Conservation (phyloP, 176 grass and related monocot genomes). For the Phoenix dactylifera region DNA sequence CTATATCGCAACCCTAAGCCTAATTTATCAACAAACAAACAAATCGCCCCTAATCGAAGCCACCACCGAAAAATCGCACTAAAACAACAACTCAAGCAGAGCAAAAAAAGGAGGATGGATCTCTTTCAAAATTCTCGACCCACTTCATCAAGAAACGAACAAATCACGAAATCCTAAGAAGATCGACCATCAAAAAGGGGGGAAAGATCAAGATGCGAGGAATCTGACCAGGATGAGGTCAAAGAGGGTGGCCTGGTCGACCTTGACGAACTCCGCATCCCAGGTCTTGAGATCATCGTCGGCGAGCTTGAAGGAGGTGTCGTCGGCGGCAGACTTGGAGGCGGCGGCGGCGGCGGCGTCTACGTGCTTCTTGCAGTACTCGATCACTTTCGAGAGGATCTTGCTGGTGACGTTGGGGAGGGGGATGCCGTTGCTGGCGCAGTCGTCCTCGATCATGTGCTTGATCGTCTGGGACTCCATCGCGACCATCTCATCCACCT, state of each 20-base stretch:
- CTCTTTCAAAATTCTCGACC: too few relatives aligned
- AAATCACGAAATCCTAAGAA: too few relatives aligned
- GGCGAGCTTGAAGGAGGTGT: slow-evolving; percentile 2
- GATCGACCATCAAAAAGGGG: not conserved
- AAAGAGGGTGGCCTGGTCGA: slow-evolving; percentile 51
- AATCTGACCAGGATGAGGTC: slow-evolving; percentile 46
- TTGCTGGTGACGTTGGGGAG: slow-evolving; percentile 23
- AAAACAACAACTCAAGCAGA: too few relatives aligned
- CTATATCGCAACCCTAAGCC: too few relatives aligned
- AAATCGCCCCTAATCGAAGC: too few relatives aligned
- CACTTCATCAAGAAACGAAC: too few relatives aligned
- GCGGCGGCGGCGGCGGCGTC: slow-evolving; percentile 23
- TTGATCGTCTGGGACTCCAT: slow-evolving; percentile 46
- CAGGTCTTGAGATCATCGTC: slow-evolving; percentile 44
- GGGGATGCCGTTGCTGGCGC: slow-evolving; percentile 32
- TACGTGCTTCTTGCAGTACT: slow-evolving; percentile 64
- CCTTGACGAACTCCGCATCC: slow-evolving; percentile 43
- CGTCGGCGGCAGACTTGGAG: slow-evolving; percentile 25
- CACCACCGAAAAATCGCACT: too few relatives aligned
- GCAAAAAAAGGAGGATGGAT: too few relatives aligned
- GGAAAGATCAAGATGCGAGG: not conserved
- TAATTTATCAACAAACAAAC: too few relatives aligned
- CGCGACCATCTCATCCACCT: slow-evolving; percentile 24
- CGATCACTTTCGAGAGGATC: slow-evolving; percentile 33
- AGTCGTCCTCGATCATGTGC: slow-evolving; percentile 40